Percentiles rank a stretch among this genome's conserved stretches.
These are phyloP conservation scores for Colletotrichum gloeosporioides DNA, from an alignment of 2,329 filamentous ascomycete species.

Conservation along the genomic window DNA sequence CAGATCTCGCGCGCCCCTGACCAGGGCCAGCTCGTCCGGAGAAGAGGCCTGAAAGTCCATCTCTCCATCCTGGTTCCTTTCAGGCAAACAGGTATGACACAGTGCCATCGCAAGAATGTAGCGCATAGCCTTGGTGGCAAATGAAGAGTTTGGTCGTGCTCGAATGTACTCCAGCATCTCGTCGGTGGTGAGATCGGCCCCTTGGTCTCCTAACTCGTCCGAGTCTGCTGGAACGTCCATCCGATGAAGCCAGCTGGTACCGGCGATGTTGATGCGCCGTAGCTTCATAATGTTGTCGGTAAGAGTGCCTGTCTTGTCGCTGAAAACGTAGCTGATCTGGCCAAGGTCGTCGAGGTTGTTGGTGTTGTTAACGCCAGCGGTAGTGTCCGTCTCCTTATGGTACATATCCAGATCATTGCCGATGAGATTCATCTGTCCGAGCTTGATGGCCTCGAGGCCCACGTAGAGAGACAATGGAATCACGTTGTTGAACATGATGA, in stretches of 20 bases:
- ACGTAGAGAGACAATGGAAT: slow-evolving; percentile 91
- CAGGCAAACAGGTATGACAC: slow-evolving; percentile 90
- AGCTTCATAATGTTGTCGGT: slow-evolving; percentile 97
- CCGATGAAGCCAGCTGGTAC: slow-evolving; percentile 87
- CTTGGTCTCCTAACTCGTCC: slow-evolving; percentile 35
- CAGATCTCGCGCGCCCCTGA: slow-evolving; percentile 83
- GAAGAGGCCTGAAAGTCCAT: slow-evolving; percentile 86
- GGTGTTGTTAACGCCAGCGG: slow-evolving; percentile 87
- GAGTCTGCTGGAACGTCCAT: slow-evolving; percentile 64
- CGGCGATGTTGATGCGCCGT: slow-evolving; percentile 87
- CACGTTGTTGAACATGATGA: slow-evolving; percentile 97
- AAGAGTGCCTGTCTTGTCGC: slow-evolving; percentile 92
- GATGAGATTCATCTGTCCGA: slow-evolving; percentile 78
- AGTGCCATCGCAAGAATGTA: slow-evolving; percentile 85
- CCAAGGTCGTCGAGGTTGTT: slow-evolving; percentile 94
- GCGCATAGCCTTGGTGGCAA: slow-evolving; percentile 79
- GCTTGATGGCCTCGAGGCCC: slow-evolving; percentile 84
- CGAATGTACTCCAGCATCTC: slow-evolving; percentile 83
- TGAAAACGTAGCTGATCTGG: slow-evolving; percentile 89
- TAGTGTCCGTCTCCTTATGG: slow-evolving; percentile 81
- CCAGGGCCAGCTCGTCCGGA: slow-evolving; percentile 87
- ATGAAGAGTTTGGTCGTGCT: slow-evolving; percentile 74
- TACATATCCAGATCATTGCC: slow-evolving; percentile 90
- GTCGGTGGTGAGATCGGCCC: slow-evolving; percentile 65
- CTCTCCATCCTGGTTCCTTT: slow-evolving; percentile 71